Conservation (phyloP, 257 asterid genomes). For the Misopates orontium region DNA sequence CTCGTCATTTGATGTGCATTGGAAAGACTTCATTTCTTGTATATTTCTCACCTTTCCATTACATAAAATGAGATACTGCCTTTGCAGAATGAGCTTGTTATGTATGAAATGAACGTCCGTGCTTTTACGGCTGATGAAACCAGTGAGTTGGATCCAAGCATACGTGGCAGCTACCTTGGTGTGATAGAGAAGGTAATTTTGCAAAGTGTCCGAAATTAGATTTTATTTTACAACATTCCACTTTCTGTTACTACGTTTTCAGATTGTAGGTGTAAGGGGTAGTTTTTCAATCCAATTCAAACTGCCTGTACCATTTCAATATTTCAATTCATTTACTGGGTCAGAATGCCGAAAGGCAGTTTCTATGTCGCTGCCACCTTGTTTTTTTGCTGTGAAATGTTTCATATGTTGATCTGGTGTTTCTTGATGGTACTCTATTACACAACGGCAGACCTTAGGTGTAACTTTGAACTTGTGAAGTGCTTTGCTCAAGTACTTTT, state of each 20-base stretch:
- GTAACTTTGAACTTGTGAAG: not conserved
- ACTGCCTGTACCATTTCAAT: slow-evolving; percentile 1
- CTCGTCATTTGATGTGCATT: too few species aligned
- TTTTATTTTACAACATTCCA: not conserved
- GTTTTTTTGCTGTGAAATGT: not conserved
- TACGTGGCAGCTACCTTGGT: slow-evolving; percentile 93
- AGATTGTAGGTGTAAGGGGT: slow-evolving; percentile 7
- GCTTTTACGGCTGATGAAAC: slow-evolving; percentile 90
- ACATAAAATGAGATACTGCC: slow-evolving; percentile 21
- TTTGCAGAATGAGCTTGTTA: slow-evolving; percentile 85
- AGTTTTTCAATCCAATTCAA: not conserved
- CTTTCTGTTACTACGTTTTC: not conserved
- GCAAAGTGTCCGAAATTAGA: slow-evolving; percentile 19
- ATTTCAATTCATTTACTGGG: not conserved
- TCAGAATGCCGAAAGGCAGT: not conserved
- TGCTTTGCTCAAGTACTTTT: not conserved
- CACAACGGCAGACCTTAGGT: not conserved
- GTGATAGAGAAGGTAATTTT: slow-evolving; percentile 77
- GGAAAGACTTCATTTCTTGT: not conserved
- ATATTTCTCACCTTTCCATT: slow-evolving; percentile 20
- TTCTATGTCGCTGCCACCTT: not conserved
- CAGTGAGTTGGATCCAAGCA: slow-evolving; percentile 67
- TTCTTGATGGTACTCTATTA: slow-evolving; percentile 1
- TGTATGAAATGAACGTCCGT: slow-evolving; percentile 97
- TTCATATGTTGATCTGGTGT: not conserved